Conservation (phyloP, 331 rosid species). For the Pyracantha coccinea region DNA sequence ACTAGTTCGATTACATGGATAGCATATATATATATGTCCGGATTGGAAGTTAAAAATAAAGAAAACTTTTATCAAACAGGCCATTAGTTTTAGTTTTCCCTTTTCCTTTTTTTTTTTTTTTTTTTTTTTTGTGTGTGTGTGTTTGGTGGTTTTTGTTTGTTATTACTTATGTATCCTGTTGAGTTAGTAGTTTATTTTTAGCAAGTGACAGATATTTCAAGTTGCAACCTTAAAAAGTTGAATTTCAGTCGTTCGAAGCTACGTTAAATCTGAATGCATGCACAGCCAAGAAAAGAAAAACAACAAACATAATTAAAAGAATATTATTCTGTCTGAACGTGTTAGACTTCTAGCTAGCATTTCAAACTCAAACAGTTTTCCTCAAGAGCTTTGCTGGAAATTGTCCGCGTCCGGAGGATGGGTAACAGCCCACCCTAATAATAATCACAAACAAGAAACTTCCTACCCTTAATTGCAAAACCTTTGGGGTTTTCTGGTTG, state of each 20-base stretch:
- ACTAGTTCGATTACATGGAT: too few relatives aligned
- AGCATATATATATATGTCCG: too few relatives aligned
- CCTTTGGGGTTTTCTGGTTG: neutral
- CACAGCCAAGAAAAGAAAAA: neutral
- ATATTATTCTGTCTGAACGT: neutral
- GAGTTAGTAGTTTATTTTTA: neutral
- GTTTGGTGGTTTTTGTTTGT: neutral
- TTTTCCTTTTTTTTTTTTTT: too few relatives aligned
- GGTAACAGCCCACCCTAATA: neutral
- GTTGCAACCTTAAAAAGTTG: neutral
- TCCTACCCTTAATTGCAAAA: neutral
- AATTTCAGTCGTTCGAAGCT: neutral
- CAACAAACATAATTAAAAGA: neutral
- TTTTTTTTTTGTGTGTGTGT: too few relatives aligned
- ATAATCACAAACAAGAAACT: neutral
- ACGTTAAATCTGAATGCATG: neutral
- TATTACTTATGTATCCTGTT: neutral
- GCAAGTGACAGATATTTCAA: neutral
- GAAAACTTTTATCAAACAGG: too few relatives aligned
- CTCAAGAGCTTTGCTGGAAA: neutral
- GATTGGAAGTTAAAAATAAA: too few relatives aligned
- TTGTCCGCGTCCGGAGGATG: neutral
- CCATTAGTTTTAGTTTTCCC: too few relatives aligned
- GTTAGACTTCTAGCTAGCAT: neutral
- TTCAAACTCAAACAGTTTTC: neutral